Conservation (phyloP, 2,329 filamentous ascomycete species). For the Lasiodiplodia theobromae region DNA sequence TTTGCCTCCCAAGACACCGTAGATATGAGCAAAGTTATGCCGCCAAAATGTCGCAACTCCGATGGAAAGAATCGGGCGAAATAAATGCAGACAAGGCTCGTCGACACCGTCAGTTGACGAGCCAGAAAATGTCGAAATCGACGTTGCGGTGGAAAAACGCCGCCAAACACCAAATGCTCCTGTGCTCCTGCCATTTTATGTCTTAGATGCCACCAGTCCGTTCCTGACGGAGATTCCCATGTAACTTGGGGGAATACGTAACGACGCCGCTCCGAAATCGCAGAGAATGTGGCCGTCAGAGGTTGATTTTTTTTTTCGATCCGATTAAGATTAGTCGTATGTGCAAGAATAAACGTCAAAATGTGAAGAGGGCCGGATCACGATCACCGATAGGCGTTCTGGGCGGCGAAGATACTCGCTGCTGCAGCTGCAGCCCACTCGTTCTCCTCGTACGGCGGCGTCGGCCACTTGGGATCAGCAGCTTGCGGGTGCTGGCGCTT, state of each 20-base stretch:
- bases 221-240: conserved; percentile 27
- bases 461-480: conserved; percentile 80
- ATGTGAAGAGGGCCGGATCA: conserved; percentile 7
- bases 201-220: conserved; percentile 25
- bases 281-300: conserved; percentile 25
- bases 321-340: conserved; percentile 31
- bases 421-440: conserved; percentile 89
- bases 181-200: conserved; percentile 26
- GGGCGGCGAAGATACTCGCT: conserved; percentile 66
- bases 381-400: conserved; percentile 43
- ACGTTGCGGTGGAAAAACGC: conserved; percentile 27
- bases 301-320: conserved; percentile 22
- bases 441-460: conserved; percentile 90
- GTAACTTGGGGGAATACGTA: conserved; percentile 11
- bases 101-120: conserved; percentile 2
- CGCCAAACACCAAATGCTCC: conserved; percentile 27
- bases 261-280: conserved; percentile 28
- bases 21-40: conserved; percentile 25
- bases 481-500: conserved; percentile 59
- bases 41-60: conserved; percentile 25
- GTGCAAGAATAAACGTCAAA: conserved; percentile 27
- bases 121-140: conserved; percentile 26
- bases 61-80: conserved; percentile 19
- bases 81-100: conserved; percentile 17
- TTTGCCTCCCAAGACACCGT: conserved; percentile 24